Evolutionary conservation across 1,139 yeast species (phyloP).

Genomic region (Yamadazyma epiphylla): DNA sequence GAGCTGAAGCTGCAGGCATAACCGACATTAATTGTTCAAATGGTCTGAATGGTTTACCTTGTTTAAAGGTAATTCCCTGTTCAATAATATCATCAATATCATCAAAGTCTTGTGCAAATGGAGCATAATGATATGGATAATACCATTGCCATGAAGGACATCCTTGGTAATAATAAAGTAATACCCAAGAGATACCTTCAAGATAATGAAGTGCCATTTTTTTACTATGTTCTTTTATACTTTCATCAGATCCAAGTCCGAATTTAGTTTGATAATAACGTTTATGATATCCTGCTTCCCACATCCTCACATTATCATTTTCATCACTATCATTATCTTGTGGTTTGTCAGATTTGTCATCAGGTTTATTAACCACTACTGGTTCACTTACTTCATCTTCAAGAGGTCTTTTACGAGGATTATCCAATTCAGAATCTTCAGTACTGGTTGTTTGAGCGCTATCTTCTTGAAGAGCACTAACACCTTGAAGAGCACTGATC

Average conservation of each 20-base stretch:
- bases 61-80: slow-evolving; percentile 57
- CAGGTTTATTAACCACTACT: slow-evolving; percentile 17
- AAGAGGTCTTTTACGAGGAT: slow-evolving; percentile 9
- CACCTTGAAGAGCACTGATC: slow-evolving; percentile 37
- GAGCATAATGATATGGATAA: slow-evolving; percentile 96
- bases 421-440: slow-evolving; percentile 2
- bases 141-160: slow-evolving; percentile 99
- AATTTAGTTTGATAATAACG: slow-evolving; percentile 82
- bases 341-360: slow-evolving; percentile 1
- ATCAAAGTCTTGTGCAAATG: slow-evolving; percentile 86
- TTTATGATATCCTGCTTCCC: slow-evolving; percentile 84
- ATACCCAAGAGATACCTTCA: slow-evolving; percentile 95
- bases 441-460: too few relatives aligned
- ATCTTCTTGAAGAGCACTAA: slow-evolving; percentile 17
- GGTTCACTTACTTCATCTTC: slow-evolving; percentile 17
- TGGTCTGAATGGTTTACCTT: slow-evolving; percentile 84
- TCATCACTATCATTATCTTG: slow-evolving; percentile 17
- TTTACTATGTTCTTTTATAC: slow-evolving; percentile 51
- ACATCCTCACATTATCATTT: slow-evolving; percentile 62
- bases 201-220: slow-evolving; percentile 71
- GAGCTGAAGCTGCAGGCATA: slow-evolving; percentile 95
- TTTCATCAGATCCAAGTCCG: slow-evolving; percentile 51
- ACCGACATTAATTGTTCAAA: slow-evolving; percentile 98
- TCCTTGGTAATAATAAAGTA: slow-evolving; percentile 91
- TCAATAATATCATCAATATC: slow-evolving; percentile 46